Base-by-base conservation (phyloP, 2,329 filamentous ascomycete species). In the Salinomyces thailandicus region DNA sequence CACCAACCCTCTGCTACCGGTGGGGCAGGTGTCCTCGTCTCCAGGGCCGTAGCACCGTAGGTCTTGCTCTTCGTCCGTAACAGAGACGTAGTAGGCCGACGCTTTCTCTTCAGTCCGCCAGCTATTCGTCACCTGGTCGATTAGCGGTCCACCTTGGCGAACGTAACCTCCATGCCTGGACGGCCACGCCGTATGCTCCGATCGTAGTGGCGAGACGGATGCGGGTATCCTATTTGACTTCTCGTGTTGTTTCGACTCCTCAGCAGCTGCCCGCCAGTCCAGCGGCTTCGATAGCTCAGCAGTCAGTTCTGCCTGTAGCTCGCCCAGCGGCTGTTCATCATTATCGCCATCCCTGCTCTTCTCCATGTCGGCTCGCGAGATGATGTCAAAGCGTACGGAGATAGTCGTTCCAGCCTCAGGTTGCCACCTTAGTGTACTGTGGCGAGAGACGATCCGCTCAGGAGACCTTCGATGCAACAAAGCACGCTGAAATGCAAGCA, bases 1-100 rank as follows among this genome's bases (percentile, higher is more conserved):
- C 27, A 44, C 20, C 11, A 47, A 20, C 12, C 44, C 34, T 24
- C 39, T 40, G 6, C 36, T 46, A 14, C 44, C 36, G 30, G 42
- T 51, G 2, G 47, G 44, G 35, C 47, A 51, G 22, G 51, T 52
- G 12, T 37, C 41, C 12, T 64, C 60, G 11, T 60, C 56, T 11
- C 56, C 54, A 17, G 52, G 36, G 31, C 61, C 58, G 42, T 60
- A 58, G 29, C 39, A 46, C 22, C 37, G 36, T 14, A 42, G 36
- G 7, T 48, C 46, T 11, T 43, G 31, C 14, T 43, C 42, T 33
- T 47, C 39, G 17, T 47, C 41, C 16, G 13, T 7, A 12, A 5
- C 17, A 13, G 28, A 16, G 31, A 17, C 19, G 7, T 18, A 9
- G 33, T n/a, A n/a, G 3, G 14, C 11, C n/a, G 15, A 18, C 3